Evolutionary conservation across 2,329 filamentous ascomycete genomes (phyloP), one percentile per base, ranked within the genome.

Genomic region (Talaromyces sp.): DNA sequence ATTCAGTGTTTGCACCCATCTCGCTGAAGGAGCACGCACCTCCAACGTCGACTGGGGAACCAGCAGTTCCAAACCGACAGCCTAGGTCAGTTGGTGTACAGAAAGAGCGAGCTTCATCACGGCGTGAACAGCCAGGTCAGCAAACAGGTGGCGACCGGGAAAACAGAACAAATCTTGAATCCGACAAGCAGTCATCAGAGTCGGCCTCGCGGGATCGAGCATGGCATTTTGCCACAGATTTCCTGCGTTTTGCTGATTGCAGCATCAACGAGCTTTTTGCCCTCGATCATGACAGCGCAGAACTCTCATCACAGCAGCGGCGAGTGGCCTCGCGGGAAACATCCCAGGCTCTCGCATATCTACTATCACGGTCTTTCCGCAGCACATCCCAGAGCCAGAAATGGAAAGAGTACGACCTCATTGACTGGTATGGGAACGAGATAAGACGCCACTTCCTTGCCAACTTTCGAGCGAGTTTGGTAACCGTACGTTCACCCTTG

Each of bases 361-460:
- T 80, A 17, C 60, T 66, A 3, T 65, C 67, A 9, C 59, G 64
- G 10, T 57, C 67, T 8, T 68, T 67, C 10, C 54, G 15, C 47
- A 69, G 66, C 6, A 64, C 44, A 42, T 58, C 58, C 25, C 53
- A 62, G 42, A 62, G 64, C 17, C 58, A 58, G n/a, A 63, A 63
- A 5, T 60, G 57, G 13, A 65, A 67, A 32, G 66, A 69, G 47
- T 67, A 70, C 60, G 71, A 72, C 61, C 62, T 80, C 30, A 62
- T 76, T 44, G 68, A 72, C 44, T 80, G 78, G 78, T 80, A 80
- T 66, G 71, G 71, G n/a, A 70, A 73, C 63, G 76, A 80, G 64
- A 73, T 77, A 13, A 69, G 75, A 51, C 70, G 74, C 59, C 78
- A 80, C 67, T 80, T 79, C 61, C 60, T 79, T 32, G 65, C 63